phyloP scores from a whole-genome alignment of 495 filamentous ascomycete species.

The Neurospora sublineolata region DNA sequence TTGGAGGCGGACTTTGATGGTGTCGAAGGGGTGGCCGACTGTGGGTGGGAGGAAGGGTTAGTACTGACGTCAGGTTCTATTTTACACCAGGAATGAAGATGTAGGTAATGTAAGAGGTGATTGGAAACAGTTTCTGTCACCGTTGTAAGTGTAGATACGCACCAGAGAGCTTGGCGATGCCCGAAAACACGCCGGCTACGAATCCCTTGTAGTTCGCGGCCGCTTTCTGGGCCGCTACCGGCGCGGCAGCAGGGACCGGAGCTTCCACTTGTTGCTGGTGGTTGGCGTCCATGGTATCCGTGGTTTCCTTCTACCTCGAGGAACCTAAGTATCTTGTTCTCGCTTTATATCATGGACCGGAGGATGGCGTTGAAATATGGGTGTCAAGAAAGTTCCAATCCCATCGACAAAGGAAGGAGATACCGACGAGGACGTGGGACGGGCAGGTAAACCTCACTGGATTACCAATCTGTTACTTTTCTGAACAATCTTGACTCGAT shows the following conservation, averaged over 20 bases:
- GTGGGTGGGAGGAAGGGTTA: not conserved
- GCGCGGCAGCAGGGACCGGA: constrained; percentile 2
- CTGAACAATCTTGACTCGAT: not conserved
- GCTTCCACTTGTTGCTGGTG: not conserved
- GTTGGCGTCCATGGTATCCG: constrained; percentile 8
- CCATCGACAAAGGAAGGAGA: not conserved
- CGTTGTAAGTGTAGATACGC: constrained; percentile 12
- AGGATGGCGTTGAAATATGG: not conserved
- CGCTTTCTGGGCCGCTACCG: constrained; percentile 8
- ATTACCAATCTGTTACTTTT: not conserved
- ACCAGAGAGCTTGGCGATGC: constrained; percentile 84
- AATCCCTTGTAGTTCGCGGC: constrained; percentile 71
- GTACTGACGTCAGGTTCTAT: not conserved
- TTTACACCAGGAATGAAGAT: not conserved
- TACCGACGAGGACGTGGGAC: not conserved
- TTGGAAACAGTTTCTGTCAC: not conserved
- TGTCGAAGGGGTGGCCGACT: constrained; percentile 68
- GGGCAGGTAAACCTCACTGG: not conserved
- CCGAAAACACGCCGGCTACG: constrained; percentile 86
- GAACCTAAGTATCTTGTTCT: not conserved
- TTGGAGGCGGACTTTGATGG: constrained; percentile 89
- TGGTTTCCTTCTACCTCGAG: not conserved
- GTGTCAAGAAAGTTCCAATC: not conserved
- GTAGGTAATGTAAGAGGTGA: not conserved
- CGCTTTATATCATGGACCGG: not conserved